Percentiles rank a stretch among this genome's conserved stretches.
These are phyloP conservation scores for Calonectria pseudoreteaudii DNA, from an alignment of 2,329 filamentous ascomycete species.

Conservation along the genomic window DNA sequence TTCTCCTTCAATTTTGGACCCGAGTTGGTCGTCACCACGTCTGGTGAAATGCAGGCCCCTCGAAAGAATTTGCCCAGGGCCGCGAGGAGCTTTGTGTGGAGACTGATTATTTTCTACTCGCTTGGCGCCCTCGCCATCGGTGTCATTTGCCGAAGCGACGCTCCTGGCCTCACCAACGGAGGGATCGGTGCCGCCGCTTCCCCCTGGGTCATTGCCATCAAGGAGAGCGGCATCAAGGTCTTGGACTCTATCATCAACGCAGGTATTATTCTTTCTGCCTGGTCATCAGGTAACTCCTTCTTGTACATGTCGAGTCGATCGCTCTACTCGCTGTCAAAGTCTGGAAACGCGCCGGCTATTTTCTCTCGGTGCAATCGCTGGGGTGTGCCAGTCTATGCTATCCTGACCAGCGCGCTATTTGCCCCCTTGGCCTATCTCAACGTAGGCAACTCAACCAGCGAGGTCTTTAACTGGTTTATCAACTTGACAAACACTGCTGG, in stretches of 20 bases:
- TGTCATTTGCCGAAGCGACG: conserved; percentile 50
- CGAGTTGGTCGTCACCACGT: conserved; percentile 71
- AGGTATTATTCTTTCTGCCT: conserved; percentile 66
- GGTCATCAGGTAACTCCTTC: conserved; percentile 67
- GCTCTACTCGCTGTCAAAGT: conserved; percentile 57
- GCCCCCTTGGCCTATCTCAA: conserved; percentile 72
- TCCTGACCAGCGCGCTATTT: conserved; percentile 49
- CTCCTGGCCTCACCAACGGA: conserved; percentile 19
- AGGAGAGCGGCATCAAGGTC: conserved; percentile 54
- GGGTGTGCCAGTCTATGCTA: conserved; percentile 38
- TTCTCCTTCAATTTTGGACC: conserved; percentile 71
- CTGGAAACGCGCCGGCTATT: conserved; percentile 53
- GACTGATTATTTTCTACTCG: conserved; percentile 77
- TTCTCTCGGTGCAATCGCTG: conserved; percentile 36
- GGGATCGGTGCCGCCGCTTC: conserved; percentile 45
- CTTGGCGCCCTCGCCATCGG: conserved; percentile 76
- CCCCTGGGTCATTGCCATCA: conserved; percentile 67
- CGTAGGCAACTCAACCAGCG: conserved; percentile 65
- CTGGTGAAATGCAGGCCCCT: conserved; percentile 75
- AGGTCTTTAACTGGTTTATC: conserved; percentile 71
- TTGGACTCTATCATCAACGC: conserved; percentile 63
- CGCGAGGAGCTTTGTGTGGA: conserved; percentile 79
- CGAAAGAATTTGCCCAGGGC: conserved; percentile 75
- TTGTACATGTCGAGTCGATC: conserved; percentile 57
- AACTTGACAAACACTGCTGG: conserved; percentile 64